Conservation (phyloP, 208 protist species). For the Angomonas desouzai region DNA sequence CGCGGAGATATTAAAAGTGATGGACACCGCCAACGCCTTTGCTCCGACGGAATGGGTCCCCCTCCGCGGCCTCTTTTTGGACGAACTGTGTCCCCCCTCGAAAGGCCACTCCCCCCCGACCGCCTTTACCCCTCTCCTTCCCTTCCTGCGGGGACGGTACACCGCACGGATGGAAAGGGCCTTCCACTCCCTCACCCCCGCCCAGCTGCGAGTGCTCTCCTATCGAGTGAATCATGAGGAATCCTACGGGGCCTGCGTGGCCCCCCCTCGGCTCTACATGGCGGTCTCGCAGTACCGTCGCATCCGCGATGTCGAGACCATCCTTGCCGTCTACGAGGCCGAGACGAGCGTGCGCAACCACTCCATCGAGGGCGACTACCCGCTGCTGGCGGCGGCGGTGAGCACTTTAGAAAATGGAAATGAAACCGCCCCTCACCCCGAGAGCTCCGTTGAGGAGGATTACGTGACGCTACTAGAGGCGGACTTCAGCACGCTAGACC, state of each 20-base stretch:
- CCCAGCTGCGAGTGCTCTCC: not conserved
- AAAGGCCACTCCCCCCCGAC: not conserved
- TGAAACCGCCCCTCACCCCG: no score
- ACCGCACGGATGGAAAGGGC: not conserved
- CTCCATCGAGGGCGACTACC: not conserved
- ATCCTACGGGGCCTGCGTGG: not conserved
- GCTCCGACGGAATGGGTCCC: conserved; percentile 23
- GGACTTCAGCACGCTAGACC: conserved; percentile 31
- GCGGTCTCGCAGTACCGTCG: not conserved
- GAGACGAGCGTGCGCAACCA: not conserved
- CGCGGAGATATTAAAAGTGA: conserved; percentile 60
- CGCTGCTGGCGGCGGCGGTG: not conserved
- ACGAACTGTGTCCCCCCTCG: not conserved
- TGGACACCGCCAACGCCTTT: conserved; percentile 44
- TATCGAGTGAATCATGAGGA: not conserved
- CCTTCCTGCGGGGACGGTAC: not conserved
- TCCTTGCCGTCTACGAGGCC: not conserved
- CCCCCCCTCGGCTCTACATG: not conserved
- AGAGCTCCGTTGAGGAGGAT: not conserved
- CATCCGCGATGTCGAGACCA: not conserved
- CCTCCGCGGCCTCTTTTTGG: conserved; percentile 29
- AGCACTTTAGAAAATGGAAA: not conserved
- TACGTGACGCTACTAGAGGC: conserved; percentile 22
- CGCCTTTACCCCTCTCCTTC: not conserved
- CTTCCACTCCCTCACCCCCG: not conserved